Evolutionary conservation across 106 monocot genomes (phyloP).

Genomic region (Dioscorea dumetorum): DNA sequence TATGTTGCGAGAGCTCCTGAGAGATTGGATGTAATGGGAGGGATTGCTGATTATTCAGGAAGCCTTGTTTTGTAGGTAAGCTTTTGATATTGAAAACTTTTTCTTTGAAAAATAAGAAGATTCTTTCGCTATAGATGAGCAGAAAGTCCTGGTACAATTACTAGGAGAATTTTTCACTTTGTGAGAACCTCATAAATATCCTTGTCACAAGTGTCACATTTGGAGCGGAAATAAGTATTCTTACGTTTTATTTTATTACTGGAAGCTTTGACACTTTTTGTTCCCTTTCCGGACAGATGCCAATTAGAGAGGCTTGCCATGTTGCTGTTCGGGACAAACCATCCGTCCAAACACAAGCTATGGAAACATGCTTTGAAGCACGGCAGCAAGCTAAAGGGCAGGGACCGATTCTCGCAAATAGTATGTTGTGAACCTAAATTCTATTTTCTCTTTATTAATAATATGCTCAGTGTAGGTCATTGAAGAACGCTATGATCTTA

Average conservation of each 20-base stretch:
- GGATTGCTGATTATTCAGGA: constrained; percentile 98
- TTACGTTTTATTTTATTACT: too few relatives aligned
- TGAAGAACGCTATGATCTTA: too few relatives aligned
- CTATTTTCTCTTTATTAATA: background rate
- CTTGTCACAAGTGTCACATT: too few relatives aligned
- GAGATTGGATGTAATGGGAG: constrained; percentile 98
- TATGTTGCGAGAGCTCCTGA: constrained; percentile 95
- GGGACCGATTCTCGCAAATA: constrained; percentile 76
- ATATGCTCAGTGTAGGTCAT: background rate
- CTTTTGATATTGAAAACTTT: background rate
- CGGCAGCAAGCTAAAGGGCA: constrained; percentile 65
- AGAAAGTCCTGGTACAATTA: too few relatives aligned
- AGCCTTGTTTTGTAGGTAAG: constrained; percentile 93
- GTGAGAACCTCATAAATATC: too few relatives aligned
- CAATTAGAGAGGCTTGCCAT: constrained; percentile 94
- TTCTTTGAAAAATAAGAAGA: background rate
- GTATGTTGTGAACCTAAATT: constrained; percentile 28
- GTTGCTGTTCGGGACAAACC: constrained; percentile 91
- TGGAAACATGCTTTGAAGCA: constrained; percentile 93
- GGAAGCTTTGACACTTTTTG: background rate
- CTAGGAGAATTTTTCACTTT: too few relatives aligned
- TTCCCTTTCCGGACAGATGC: constrained; percentile 52
- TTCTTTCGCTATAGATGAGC: background rate
- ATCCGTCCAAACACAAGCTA: constrained; percentile 76
- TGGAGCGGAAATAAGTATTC: too few relatives aligned